Percentiles rank a stretch among this genome's conserved stretches.
Evolutionary conservation across 345 rosid species (phyloP).

Genomic region (Linum lewisii): DNA sequence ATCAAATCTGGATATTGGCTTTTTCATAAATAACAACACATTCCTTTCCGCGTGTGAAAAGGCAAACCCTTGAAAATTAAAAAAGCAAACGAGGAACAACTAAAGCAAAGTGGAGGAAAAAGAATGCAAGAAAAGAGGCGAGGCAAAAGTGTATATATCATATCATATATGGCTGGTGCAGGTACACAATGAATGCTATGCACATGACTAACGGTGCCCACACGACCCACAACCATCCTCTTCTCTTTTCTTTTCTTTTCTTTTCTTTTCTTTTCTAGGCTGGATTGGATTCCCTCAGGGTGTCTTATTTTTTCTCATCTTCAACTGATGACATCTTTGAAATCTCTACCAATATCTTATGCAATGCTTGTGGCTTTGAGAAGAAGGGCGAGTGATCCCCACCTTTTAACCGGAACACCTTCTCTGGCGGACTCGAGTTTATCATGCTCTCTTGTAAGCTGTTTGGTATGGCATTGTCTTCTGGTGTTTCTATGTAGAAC

Average conservation of each 20-base stretch:
- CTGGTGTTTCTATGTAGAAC: conserved; percentile 63
- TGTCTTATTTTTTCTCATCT: not conserved
- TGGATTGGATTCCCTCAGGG: no score
- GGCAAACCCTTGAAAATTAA: not conserved
- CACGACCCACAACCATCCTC: no score
- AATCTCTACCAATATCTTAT: conserved; percentile 76
- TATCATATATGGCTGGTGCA: no score
- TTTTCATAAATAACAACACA: not conserved
- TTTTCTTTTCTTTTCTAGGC: no score
- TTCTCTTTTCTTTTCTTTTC: no score
- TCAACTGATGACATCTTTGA: conserved; percentile 35
- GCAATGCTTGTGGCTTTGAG: conserved; percentile 98
- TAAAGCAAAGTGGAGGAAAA: not conserved
- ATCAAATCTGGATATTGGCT: no score
- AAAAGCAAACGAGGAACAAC: not conserved
- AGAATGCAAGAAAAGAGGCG: not conserved
- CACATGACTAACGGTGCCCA: not conserved
- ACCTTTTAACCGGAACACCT: conserved; percentile 68
- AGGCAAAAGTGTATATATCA: not conserved
- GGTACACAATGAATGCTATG: not conserved
- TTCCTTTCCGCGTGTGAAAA: not conserved
- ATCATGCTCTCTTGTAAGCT: conserved; percentile 70
- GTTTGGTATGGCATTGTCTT: conserved; percentile 75
- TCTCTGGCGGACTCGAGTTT: conserved; percentile 67
- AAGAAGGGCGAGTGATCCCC: conserved; percentile 97